A percentile compares a stretch with the other conserved stretches of the same genome.
Conservation (phyloP, 768 basidiomycete species). For the Sporobolomyces roseus region DNA sequence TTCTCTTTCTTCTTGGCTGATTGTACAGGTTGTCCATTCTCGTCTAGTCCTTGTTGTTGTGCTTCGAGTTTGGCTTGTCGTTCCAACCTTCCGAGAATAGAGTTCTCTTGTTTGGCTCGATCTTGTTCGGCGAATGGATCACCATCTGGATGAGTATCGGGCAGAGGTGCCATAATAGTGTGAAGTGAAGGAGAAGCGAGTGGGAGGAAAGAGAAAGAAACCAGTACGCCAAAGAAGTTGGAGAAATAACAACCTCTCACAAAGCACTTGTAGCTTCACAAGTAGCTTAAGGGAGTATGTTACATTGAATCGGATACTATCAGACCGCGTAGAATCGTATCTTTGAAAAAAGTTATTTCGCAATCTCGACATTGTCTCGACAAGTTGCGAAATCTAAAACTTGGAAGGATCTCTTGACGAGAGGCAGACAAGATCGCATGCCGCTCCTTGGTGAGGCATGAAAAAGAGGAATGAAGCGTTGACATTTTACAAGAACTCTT, state of each 20-base stretch:
- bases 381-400: no score
- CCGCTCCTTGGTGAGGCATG: no score
- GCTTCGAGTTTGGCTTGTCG: conserved; percentile 1
- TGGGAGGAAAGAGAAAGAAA: background rate
- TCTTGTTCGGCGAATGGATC: conserved; percentile 36
- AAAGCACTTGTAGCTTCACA: no score
- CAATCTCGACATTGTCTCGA: no score
- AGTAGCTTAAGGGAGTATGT: no score
- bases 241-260: no score
- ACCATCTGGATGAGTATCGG: conserved; percentile 36
- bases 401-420: no score
- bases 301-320: no score
- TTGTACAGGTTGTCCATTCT: background rate
- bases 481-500: conserved; percentile 31
- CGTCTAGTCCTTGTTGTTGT: background rate
- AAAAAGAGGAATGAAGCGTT: no score
- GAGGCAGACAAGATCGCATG: background rate
- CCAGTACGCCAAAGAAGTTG: no score
- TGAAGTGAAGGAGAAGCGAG: background rate
- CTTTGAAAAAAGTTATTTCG: no score
- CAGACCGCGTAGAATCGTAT: no score
- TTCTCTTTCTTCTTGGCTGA: background rate
- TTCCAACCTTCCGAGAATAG: conserved; percentile 29
- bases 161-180: conserved; percentile 6
- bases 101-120: background rate